Evolutionary conservation across 1,139 yeast species (phyloP), one percentile per base, ranked within the genome.

Genomic region (Sugiyamaella castrensis): DNA sequence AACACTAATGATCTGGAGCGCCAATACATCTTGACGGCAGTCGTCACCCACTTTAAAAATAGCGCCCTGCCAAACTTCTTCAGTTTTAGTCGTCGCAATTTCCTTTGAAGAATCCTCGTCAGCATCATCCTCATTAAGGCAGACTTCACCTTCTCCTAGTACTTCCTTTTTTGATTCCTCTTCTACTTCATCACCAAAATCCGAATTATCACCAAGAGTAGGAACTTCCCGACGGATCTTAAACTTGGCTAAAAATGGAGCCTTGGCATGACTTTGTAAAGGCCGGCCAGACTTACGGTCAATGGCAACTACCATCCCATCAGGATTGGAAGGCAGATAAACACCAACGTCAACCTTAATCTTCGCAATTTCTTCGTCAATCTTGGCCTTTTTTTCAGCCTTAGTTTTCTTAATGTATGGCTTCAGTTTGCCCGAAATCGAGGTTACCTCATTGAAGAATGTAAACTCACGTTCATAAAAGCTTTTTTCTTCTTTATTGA

Each of bases 1-100:
- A 32, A 92, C 83, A 3, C 97, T 84, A 55, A 94, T 86, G 62
- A 94, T 74, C 66, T 94, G 99, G 53, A 94, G 73, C 0, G 97
- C 98, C 58, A 94, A 76, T 46, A 94, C 92, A 71, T 94, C 99
- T 69, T 94, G 99, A 60, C 99, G 80, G 74, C 98, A 91, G 69
- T 94, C 99, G 70, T 94, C 99, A 53, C 99, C 99, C 51, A 94
- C 98, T 69, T 94, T 94, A 77, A 94, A 94, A 67, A 94, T 94
- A 16, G 98, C 98, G 63, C 95, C 82, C 64, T 91, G 94, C 95
- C 95, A 86, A 57, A 57, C 62, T 35, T 70, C 70, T 6, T 57
- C 52, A 1, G 55, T 57, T 36, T 56, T 57, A 28, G 54, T 56
- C 8, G 46, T 47, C 13, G 43, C 51, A 19, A 28, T 46, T 16